Evolutionary conservation across 2,329 filamentous ascomycete genomes (phyloP).

Genomic region (Botryosphaeria dothidea): DNA sequence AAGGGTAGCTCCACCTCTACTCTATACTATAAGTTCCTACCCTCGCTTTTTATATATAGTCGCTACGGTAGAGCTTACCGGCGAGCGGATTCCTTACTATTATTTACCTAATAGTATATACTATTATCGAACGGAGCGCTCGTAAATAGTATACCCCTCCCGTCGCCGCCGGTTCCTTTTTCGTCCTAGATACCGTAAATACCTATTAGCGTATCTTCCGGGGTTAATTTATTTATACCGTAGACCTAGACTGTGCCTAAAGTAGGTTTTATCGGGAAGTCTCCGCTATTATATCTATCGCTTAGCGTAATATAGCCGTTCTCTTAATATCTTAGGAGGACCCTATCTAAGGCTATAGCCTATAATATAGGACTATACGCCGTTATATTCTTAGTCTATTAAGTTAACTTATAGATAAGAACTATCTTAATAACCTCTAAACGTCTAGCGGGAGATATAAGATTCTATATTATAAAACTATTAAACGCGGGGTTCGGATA

Average conservation of each 20-base stretch:
- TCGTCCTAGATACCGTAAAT: background rate
- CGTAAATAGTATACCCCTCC: background rate
- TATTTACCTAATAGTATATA: background rate
- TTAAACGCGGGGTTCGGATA: background rate
- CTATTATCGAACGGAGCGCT: background rate
- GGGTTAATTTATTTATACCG: background rate
- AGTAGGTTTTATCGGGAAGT: background rate
- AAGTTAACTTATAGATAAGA: background rate
- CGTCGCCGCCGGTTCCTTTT: background rate
- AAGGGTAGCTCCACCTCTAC: constrained; percentile 74
- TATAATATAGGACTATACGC: background rate
- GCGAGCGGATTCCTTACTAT: background rate
- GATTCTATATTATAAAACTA: background rate
- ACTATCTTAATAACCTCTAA: background rate
- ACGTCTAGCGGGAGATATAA: background rate
- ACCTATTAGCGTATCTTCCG: background rate
- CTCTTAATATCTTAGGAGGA: background rate
- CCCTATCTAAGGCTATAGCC: background rate
- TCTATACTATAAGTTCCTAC: constrained; percentile 69
- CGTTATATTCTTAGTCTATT: background rate
- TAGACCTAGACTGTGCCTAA: background rate
- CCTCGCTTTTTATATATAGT: background rate
- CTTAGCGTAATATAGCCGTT: background rate
- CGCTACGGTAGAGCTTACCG: background rate
- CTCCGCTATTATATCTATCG: background rate